Evolutionary conservation across 441 rosid genomes (phyloP).

Genomic region (Biscutella auriculata): DNA sequence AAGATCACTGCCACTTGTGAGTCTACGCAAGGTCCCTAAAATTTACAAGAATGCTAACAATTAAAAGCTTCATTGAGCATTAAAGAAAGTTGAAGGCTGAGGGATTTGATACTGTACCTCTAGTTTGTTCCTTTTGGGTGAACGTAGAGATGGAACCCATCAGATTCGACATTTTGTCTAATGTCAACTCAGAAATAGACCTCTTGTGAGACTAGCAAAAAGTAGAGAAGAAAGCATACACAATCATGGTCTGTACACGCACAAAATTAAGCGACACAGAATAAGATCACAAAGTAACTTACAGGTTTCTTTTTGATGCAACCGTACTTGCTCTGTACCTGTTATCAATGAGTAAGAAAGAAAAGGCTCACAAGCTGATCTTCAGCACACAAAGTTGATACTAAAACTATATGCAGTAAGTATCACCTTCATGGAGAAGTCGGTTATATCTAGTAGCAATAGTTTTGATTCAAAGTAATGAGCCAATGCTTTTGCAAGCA

Average conservation of each 20-base stretch:
- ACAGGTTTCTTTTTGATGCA: conserved; percentile 54
- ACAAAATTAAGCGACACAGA: neutral
- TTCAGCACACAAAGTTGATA: neutral
- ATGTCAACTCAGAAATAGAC: conserved; percentile 65
- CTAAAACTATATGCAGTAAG: neutral
- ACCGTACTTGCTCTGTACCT: conserved; percentile 90
- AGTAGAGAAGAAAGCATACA: neutral
- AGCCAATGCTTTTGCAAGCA: conserved; percentile 86
- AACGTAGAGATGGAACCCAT: conserved; percentile 50
- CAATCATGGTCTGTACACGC: conserved; percentile 1
- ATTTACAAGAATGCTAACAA: neutral
- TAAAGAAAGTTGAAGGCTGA: neutral
- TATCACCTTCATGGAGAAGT: conserved; percentile 72
- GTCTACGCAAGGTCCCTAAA: conserved; percentile 43
- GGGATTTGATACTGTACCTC: conserved; percentile 27
- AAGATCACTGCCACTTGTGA: conserved; percentile 41
- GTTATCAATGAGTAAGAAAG: conserved; percentile 13
- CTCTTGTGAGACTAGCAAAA: conserved; percentile 42
- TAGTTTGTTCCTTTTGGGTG: conserved; percentile 37
- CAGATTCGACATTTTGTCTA: conserved; percentile 68
- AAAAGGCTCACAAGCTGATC: neutral
- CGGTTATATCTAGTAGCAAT: conserved; percentile 58
- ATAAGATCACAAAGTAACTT: conserved; percentile 18
- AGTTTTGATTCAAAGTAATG: conserved; percentile 71
- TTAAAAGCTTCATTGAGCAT: neutral